These are phyloP conservation scores for Stagonosporopsis cucurbitacearum DNA, from an alignment of 2,329 filamentous ascomycete genomes.

Conservation along the genomic window DNA sequence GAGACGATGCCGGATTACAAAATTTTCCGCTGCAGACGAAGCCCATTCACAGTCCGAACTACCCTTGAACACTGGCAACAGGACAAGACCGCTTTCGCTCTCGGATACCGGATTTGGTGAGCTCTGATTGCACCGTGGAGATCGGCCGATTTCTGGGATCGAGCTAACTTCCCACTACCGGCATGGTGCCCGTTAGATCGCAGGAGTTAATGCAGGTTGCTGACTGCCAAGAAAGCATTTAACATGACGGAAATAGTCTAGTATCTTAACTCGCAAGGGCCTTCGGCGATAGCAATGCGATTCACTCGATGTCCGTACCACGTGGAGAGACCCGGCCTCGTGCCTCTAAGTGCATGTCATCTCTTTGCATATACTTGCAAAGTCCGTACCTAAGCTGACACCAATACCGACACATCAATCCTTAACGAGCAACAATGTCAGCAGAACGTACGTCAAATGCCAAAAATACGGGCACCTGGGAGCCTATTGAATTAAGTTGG, in stretches of 20 bases:
- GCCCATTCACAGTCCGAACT: not conserved
- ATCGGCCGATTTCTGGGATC: not conserved
- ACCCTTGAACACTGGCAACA: not conserved
- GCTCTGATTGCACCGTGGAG: slow-evolving; percentile 1
- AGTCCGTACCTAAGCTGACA: not conserved
- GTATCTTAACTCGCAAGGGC: not conserved
- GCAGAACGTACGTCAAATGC: not conserved
- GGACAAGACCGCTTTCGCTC: not conserved
- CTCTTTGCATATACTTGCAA: slow-evolving; percentile 11
- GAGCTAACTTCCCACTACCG: not conserved
- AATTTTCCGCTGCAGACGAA: not conserved
- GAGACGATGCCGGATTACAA: not conserved
- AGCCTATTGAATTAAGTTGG: slow-evolving; percentile 16
- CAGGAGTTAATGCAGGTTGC: slow-evolving; percentile 13
- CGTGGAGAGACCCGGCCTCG: slow-evolving; percentile 2
- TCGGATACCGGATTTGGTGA: not conserved
- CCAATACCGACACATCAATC: not conserved
- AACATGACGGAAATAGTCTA: not conserved
- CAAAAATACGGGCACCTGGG: not conserved
- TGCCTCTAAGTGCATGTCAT: not conserved
- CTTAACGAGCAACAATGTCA: not conserved
- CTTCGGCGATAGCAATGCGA: slow-evolving; percentile 2
- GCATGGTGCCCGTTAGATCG: not conserved
- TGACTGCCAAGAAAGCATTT: slow-evolving; percentile 5
- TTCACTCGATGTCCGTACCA: not conserved